A percentile compares a stretch with the other conserved stretches of the same genome.
phyloP scores from a whole-genome alignment of 2,329 filamentous ascomycete genomes.

The Pseudonectria foliicola region DNA sequence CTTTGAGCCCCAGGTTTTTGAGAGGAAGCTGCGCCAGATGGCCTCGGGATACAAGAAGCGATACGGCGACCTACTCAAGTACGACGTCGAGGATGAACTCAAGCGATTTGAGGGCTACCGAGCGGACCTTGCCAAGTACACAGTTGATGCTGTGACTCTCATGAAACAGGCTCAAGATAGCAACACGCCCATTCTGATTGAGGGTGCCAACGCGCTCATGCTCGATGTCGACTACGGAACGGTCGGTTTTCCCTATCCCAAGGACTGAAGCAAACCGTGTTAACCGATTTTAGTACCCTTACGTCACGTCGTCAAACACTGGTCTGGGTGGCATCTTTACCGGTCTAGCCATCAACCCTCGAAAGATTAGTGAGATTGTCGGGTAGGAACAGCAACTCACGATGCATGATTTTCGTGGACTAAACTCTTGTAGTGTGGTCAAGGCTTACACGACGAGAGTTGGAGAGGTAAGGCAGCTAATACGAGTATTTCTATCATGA shows the following conservation, averaged over 20 bases:
- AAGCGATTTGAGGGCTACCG: conserved; percentile 3
- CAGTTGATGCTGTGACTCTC: not conserved
- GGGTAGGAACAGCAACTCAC: not conserved
- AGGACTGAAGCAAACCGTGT: too few species aligned
- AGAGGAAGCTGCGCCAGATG: conserved; percentile 53
- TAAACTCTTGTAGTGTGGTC: too few species aligned
- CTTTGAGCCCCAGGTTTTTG: conserved; percentile 58
- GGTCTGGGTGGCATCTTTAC: conserved; percentile 3
- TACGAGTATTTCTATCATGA: too few species aligned
- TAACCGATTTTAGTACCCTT: not conserved
- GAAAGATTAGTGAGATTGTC: conserved; percentile 1
- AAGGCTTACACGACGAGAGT: too few species aligned
- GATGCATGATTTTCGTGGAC: too few species aligned
- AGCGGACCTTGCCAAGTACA: not conserved
- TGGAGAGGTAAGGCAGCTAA: too few species aligned
- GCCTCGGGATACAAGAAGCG: conserved; percentile 57
- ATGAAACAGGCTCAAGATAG: conserved; percentile 3
- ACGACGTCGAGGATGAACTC: conserved; percentile 6
- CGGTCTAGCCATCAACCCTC: conserved; percentile 2
- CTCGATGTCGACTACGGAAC: too few species aligned
- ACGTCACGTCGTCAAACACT: conserved; percentile 3
- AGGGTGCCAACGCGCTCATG: conserved; percentile 4
- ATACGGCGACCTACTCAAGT: conserved; percentile 38
- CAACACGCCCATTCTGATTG: conserved; percentile 1
- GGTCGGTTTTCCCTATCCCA: too few species aligned